Evolutionary conservation across 768 basidiomycete species (phyloP), one percentile per base, ranked within the genome.

Genomic region (Boletus reticulatus): DNA sequence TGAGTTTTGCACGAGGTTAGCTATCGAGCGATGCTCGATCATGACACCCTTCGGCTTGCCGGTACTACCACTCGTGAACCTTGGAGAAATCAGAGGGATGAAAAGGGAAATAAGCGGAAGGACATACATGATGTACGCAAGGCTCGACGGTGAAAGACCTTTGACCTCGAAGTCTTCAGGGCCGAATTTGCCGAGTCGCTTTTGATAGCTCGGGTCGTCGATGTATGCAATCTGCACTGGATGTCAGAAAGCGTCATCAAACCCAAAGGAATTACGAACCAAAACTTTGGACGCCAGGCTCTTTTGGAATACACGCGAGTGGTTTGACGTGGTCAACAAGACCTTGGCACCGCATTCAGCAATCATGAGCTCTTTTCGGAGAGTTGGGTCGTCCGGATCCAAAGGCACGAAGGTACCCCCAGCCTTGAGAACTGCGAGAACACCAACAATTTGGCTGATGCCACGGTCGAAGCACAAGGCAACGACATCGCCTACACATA

Each of bases 371-470:
- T 72, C 67, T 48, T 65, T 68, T 46, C 71, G 59, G 19, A 66
- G 53, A 4, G 59, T 62, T 24, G 72, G 71, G 58, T 72, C 62
- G 12, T 73, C 72, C 6, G 65, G 62, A 49, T 64, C 67, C 51
- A 64, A 55, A 0, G 62, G 63, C n/a, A 64, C 62, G 4, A 64
- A 64, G 2, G 52, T 46, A 9, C 62, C 68, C 41, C 72, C 72
- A 13, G 71, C 66, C 51, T 72, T 72, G 52, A 72, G 63, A 38
- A 72, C 67, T 1, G 71, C 68, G 44, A 72, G 55, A 22, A 71
- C 56, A 37, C 60, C 68, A 11, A 72, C 45, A 16, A 69, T 60
- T 22, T 69, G 68, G 48, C 56, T 61, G 27, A 70, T 64, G 10
- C 68, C 68, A 24, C 68, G 67, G 7, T 69, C 69, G 43, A 69